Base-by-base conservation (phyloP, 2,329 filamentous ascomycete species). In the Emergomyces orientalis region DNA sequence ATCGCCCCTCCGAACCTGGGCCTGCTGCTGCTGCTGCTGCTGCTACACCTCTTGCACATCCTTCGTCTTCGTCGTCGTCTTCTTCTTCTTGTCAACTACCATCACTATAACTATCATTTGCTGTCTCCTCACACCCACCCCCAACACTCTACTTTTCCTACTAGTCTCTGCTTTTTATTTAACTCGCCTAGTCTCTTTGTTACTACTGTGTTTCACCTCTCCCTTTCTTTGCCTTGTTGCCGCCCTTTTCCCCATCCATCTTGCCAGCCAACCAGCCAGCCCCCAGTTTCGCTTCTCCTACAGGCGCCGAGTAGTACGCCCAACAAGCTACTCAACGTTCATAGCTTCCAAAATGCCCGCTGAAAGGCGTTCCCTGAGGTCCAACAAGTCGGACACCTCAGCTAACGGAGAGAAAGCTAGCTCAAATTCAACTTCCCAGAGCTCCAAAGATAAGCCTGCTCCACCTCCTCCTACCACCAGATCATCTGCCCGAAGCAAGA, bases 361-460 rank as follows among this genome's bases (percentile, higher is more conserved):
- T 69, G 77, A 78, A 72, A 76, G 76, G 72, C 77, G 77, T 65
- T 77, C 74, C 66, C 68, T 79, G 69, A 72, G 76, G 72, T 79
- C 77, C 69, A 79, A 76, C 72, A 79, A 78, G 67, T 74, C 75
- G 66, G 77, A 79, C 67, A 73, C 73, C 63, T 77, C 77, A 65
- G 74, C 77, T 70, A 79, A 79, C 74, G 76, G 77, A 71, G 77
- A 79, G 63, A 79, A 78, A 67, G 70, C 72, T 65, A 72, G 72
- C 60, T 77, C 77, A 61, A 76, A 71, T 60, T 77, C 77, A 61
- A 75, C 74, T 68, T 78, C 77, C 22, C 76, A 77, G 68, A 76
- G 67, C 70, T 77, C 77, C 58, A 76, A 79, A 71, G 78, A 79
- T 67, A 78, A 79, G 69, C 70, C 76, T 60, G 72, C 75, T 64